These are phyloP conservation scores for Pestalotiopsis fici DNA, from an alignment of 2,329 filamentous ascomycete species.

Conservation along the genomic window DNA sequence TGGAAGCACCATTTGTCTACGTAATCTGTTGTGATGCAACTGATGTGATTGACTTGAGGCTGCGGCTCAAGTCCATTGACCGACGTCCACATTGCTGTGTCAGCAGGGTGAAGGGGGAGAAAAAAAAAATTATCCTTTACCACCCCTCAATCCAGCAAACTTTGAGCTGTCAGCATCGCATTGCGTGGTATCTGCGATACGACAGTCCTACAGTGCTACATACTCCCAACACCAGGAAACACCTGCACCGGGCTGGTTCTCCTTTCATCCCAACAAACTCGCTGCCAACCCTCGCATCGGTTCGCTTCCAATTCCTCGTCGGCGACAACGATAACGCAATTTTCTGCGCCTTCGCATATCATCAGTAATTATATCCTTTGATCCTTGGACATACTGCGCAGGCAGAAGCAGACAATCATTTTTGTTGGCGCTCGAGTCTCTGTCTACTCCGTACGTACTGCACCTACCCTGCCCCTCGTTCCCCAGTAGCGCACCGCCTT, in stretches of 20 bases:
- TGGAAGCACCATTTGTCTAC: not conserved
- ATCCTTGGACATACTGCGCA: no score
- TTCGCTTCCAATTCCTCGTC: not conserved
- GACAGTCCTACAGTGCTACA: not conserved
- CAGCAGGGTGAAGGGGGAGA: not conserved
- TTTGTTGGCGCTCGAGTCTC: not conserved
- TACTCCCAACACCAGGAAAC: not conserved
- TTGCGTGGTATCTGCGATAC: not conserved
- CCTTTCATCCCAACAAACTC: not conserved
- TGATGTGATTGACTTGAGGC: not conserved
- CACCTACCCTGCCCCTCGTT: not conserved
- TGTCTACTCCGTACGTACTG: not conserved
- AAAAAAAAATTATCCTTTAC: not conserved
- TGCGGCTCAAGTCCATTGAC: not conserved
- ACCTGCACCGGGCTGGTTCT: not conserved
- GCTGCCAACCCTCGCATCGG: not conserved
- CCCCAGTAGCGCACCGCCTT: not conserved
- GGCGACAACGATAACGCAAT: not conserved
- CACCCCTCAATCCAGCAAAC: not conserved
- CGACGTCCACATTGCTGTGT: not conserved
- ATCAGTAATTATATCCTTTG: not conserved
- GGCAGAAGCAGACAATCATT: not conserved
- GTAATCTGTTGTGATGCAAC: not conserved
- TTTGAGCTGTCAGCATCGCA: not conserved
- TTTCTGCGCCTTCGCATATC: not conserved